Base-by-base conservation (phyloP, 2,329 filamentous ascomycete genomes). In the Stemphylium beticola region DNA sequence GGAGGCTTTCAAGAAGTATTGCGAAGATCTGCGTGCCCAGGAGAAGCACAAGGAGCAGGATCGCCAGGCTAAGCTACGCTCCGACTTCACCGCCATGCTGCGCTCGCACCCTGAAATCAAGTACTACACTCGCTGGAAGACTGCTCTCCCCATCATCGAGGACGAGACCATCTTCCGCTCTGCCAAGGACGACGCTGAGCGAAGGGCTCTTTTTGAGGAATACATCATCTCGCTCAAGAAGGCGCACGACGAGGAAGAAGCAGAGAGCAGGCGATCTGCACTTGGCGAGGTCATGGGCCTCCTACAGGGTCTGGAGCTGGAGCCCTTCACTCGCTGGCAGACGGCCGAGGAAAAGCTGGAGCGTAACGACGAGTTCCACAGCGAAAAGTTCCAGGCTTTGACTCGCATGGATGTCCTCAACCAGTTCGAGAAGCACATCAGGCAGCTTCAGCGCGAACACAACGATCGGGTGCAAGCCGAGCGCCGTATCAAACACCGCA, bases 41-140 rank as follows among this genome's bases (percentile, higher is more conserved):
- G 95, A 99, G 79, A 95, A 96, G 80, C 92, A 96, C 76, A 90
- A 90, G 65, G 93, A 93, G 72, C 93, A 96, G 77, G 93, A 98
- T 78, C 89, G 95, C 73, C 83, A 96, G 75, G 84, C 91, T 67
- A 98, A 97, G 80, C 83, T 98, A 71, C 91, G 92, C 69, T 84
- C 90, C 76, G 95, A 98, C 81, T 99, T 99, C 77, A 89, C 90
- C 65, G 93, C 88, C 50, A 99, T 99, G 95, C 84, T 99, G 64
- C 92, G 89, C 77, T 93, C 92, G 63, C 93, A 99, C 75, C 92
- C 93, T 57, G 95, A 99, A 76, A 98, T 99, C 77, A 95, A 93
- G 76, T 87, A 97, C 75, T 97, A 96, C 76, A 97, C 93, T 37
- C 89, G 92, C 58, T 99, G 95, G 95, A 96, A 92, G 83, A 97